Base-by-base conservation (phyloP, 345 rosid species). In the Eutrema yunnanense region DNA sequence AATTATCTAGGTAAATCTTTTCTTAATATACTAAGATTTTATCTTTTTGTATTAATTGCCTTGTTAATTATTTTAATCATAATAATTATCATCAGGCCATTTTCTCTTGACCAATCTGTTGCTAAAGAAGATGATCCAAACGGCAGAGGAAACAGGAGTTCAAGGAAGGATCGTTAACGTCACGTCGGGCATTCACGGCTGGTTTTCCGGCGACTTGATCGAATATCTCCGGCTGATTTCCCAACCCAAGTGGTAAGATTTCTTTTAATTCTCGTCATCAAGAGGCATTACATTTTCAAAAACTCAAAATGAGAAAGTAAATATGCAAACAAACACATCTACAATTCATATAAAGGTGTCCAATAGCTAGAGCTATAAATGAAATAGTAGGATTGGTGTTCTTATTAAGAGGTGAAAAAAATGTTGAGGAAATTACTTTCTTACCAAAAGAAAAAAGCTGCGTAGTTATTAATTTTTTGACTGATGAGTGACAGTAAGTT, bases 91-190 rank as follows among this genome's bases (percentile, higher is more conserved):
- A 61, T 47, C 60, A 90, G 98, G 99, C 27, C 99, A 92, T 69
- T 96, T 90, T 78, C 78, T 96, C 53, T 69, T 96, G 83, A 92
- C 99, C 22, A 90, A 84, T 22, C 60, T 86, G 65, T 62, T 96
- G 34, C 47, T 92, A 32, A 81, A 80, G 79, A 92, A 83, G 79
- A 88, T 96, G 94, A 81, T 81, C 2, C 78, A 83, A 72, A 90
- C 99, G 58, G 97, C 98, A 12, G 81, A 71, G 65, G 82, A 61
- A 67, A 80, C 88, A 27, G 82, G 92, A 65, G 58, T 85, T 26
- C 93, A 81, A 76, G 96, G 97, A 16, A 78, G 99, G 19, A 87
- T 92, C 33, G 94, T 92, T 78, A 88, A 92, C 74, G 98, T 96
- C 6, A 85, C 99, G n/a, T 92, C 99, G 30, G 82, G 76, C 6